A percentile compares a stretch with the other conserved stretches of the same genome.
These are phyloP conservation scores for Backusella macrospora DNA, from an alignment of 192 early-diverging fungal species.

Conservation along the genomic window DNA sequence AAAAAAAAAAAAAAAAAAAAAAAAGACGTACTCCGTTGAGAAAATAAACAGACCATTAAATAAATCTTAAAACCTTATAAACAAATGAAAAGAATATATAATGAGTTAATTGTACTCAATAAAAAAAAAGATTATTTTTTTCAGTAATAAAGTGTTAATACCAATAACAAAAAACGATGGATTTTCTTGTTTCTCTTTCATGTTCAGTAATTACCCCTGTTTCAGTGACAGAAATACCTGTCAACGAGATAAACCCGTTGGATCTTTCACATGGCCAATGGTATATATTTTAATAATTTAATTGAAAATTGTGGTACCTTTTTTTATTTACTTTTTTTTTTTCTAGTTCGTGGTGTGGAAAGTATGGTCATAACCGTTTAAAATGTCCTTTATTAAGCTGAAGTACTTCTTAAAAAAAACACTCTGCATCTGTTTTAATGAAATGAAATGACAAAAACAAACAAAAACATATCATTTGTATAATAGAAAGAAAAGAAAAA, in stretches of 20 bases:
- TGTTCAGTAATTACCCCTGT: neutral
- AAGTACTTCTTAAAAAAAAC: neutral
- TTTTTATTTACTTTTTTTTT: neutral
- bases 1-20: neutral
- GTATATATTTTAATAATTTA: neutral
- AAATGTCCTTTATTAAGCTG: neutral
- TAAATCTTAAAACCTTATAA: neutral
- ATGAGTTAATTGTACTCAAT: too few relatives aligned
- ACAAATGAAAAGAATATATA: neutral
- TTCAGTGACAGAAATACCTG: neutral
- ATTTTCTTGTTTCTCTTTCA: neutral
- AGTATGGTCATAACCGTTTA: neutral
- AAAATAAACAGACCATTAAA: neutral
- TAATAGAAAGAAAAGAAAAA: neutral
- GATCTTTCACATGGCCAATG: constrained; percentile 10
- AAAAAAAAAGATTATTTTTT: neutral
- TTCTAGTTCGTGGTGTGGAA: neutral
- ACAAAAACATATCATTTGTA: neutral
- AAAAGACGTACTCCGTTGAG: neutral
- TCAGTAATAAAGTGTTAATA: neutral
- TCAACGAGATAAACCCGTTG: neutral
- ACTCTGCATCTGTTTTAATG: neutral
- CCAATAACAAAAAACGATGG: neutral
- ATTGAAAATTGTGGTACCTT: neutral
- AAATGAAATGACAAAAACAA: neutral